These are phyloP conservation scores for Saccharomycopsis sp. DNA, from an alignment of 805 yeast genomes.

Conservation along the genomic window DNA sequence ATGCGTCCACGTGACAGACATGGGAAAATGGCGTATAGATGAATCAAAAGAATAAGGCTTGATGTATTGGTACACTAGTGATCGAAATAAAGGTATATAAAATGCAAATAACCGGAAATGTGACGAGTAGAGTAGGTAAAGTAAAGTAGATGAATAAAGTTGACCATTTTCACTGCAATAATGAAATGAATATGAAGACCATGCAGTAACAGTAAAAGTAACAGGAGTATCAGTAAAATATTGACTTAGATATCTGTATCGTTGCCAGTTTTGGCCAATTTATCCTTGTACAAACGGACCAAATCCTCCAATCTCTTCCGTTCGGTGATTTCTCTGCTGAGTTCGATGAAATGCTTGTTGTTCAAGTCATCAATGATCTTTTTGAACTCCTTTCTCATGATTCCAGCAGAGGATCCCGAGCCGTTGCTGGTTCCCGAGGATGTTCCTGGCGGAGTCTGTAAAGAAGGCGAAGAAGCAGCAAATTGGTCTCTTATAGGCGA, in stretches of 20 bases:
- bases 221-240: background rate
- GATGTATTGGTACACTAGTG: background rate
- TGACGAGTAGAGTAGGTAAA: background rate
- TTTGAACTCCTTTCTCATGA: slow-evolving; percentile 22
- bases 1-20: no score
- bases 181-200: background rate
- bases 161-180: no score
- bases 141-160: background rate
- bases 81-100: background rate
- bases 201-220: background rate
- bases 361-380: slow-evolving; percentile 34
- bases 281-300: slow-evolving; percentile 21
- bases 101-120: background rate
- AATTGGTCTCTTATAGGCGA: background rate
- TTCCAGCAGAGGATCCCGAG: slow-evolving; percentile 16
- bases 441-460: background rate
- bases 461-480: background rate
- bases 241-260: background rate
- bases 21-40: no score
- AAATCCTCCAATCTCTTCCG: slow-evolving; percentile 29
- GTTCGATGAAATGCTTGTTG: slow-evolving; percentile 40
- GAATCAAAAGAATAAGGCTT: no score
- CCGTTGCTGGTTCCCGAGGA: slow-evolving; percentile 3
- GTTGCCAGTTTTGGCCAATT: background rate
- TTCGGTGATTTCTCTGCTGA: slow-evolving; percentile 35